Evolutionary conservation across 164 flowering plant species (phyloP), one percentile per base, ranked within the genome.

Genomic region (Protea cynaroides): DNA sequence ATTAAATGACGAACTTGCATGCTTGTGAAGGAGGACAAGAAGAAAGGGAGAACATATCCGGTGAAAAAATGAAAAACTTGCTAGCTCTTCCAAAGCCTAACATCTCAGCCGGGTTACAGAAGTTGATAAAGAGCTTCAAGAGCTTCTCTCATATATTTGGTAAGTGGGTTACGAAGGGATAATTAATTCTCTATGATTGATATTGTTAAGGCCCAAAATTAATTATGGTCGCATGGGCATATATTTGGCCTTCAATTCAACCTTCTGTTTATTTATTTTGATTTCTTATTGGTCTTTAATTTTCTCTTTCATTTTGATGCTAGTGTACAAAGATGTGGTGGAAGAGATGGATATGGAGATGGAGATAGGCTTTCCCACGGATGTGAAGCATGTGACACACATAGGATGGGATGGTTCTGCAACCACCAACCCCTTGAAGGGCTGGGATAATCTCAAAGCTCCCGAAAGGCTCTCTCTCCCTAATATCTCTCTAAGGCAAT

Each of bases 301-400:
- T 59, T 59, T 63, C 9, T 29, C 44, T 68, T 11, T n/a, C 6
- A 64, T 37, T 50, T 57, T 21, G 19, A n/a, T 46, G 56, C 56
- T 17, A 86, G 97, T 70, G 38, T 78, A 78, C 68, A 83, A 80
- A 65, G 89, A 82, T 40, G 83, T 69, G 43, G 87, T 76, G 61
- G 78, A 73, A 14, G 79, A 69, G 40, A 62, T 49, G 62, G 80
- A 75, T 21, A 72, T 58, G 74, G 87, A 86, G 21, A 78, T 86
- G 80, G 90, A 92, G 74, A 92, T 92, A 64, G 98, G 96, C 56
- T 59, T 64, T 19, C 98, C 98, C 59, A 89, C 95, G 49, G 85
- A 92, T 78, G 95, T 86, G 70, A 85, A 86, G 77, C 96, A 92
- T 74, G 87, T 88, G 36, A 76, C 90, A 34, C 98, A 92, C 75